Base-by-base conservation (phyloP, 164 flowering plant genomes). In the Warburgia ugandensis region DNA sequence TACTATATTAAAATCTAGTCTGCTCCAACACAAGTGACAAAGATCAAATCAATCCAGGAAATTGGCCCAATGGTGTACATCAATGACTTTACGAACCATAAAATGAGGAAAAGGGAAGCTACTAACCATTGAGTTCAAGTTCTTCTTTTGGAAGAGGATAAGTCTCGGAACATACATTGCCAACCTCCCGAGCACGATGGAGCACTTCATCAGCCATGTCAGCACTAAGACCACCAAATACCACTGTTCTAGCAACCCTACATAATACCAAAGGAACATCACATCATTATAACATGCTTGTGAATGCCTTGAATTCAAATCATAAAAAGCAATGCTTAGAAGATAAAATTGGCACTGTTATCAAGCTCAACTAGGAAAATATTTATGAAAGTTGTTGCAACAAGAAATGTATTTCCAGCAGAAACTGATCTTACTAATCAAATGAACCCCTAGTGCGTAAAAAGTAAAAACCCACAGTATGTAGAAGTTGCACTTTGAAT, bases 211-310 rank as follows among this genome's bases (percentile, higher is more conserved):
- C 94, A 5, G 92, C 95, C 83, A 87, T 77, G 45, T 78, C 77
- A 60, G 71, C 70, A 76, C 60, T 69, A 59, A 92, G 80, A 40
- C 96, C 83, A 53, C 98, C 96, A 65, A 83, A 63, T 59, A 92
- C 65, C 26, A 87, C 95, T 38, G 94, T 87, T 63, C 81, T 76
- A 19, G 98, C 96, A 69, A 81, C 84, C 88, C 95, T 87, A 55
- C 64, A 66, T 6, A 52, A 51, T 10, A 26, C 17, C 36, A 53
- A 40, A 43, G 52, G 43, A 50, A n/a, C 25, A 27, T 3, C 4
- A 22, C 25, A 14, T 48, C 27, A 29, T 16, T n/a, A 37, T 36
- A 42, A 42, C 51, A 19, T 17, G 7, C n/a, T 19, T 20, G 22
- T 8, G 27, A 31, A 8, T n/a, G n/a, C n/a, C n/a, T n/a, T n/a